Evolutionary conservation across 2,329 filamentous ascomycete genomes (phyloP).

Genomic region (Fusarium subtropicale): DNA sequence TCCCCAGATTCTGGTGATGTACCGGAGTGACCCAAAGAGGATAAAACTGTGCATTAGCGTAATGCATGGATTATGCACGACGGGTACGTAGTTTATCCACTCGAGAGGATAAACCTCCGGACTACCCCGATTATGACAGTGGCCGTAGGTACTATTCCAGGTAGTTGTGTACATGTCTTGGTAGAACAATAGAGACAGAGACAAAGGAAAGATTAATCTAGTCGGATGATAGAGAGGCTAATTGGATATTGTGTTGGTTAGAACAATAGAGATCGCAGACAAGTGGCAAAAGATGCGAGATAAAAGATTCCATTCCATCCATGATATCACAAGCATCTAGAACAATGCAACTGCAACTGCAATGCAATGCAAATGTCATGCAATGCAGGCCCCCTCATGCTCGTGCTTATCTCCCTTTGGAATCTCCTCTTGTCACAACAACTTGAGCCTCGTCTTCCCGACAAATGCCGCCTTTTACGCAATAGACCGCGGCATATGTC

Average conservation of each 20-base stretch:
- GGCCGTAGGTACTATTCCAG: not conserved
- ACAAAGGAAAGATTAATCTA: not conserved
- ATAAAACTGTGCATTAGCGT: slow-evolving; percentile 33
- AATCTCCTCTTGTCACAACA: slow-evolving; percentile 20
- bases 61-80: slow-evolving; percentile 27
- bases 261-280: not conserved
- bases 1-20: slow-evolving; percentile 40
- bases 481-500: slow-evolving; percentile 22
- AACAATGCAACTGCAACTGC: slow-evolving; percentile 7
- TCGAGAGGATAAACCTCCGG: slow-evolving; percentile 21
- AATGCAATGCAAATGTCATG: not conserved
- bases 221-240: not conserved
- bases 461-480: slow-evolving; percentile 34
- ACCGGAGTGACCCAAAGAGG: slow-evolving; percentile 39
- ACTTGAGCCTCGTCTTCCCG: slow-evolving; percentile 40
- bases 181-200: not conserved
- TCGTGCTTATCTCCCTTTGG: slow-evolving; percentile 20
- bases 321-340: slow-evolving; percentile 24
- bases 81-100: slow-evolving; percentile 17
- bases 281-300: not conserved
- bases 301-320: slow-evolving; percentile 20
- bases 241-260: not conserved
- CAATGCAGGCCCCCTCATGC: not conserved
- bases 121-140: slow-evolving; percentile 22
- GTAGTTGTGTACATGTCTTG: not conserved